Evolutionary conservation across 495 filamentous ascomycete species (phyloP).

Genomic region (Lasiosphaeria hispida): DNA sequence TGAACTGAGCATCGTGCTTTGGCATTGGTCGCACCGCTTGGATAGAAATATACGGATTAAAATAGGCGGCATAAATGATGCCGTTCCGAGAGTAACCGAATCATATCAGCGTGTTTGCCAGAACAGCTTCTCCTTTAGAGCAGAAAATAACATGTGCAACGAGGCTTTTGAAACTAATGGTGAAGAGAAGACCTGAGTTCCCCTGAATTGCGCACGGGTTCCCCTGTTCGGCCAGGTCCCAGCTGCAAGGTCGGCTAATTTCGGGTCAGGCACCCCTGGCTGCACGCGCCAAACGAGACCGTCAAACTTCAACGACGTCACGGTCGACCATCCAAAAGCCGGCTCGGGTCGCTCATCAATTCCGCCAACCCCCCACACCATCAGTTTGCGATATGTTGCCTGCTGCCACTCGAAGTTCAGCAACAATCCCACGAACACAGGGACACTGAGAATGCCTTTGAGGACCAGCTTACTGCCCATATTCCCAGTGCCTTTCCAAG

Average conservation of each 20-base stretch:
- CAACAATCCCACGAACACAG: background rate
- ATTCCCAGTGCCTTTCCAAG: background rate
- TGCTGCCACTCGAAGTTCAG: background rate
- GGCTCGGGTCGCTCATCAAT: background rate
- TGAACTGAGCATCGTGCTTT: too few relatives aligned
- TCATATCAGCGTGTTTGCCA: too few relatives aligned
- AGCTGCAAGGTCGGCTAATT: background rate
- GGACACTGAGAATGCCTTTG: constrained; percentile 18
- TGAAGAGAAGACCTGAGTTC: too few relatives aligned
- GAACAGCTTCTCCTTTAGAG: too few relatives aligned
- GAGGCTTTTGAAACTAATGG: too few relatives aligned
- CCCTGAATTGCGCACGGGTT: too few relatives aligned
- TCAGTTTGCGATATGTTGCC: constrained; percentile 14
- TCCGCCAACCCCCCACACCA: background rate
- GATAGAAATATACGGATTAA: too few relatives aligned
- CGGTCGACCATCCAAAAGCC: background rate
- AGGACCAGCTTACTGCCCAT: background rate
- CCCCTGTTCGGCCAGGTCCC: too few relatives aligned
- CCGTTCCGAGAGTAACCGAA: too few relatives aligned
- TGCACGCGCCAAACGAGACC: background rate
- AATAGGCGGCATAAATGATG: too few relatives aligned
- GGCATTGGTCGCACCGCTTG: too few relatives aligned
- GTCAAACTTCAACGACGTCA: constrained; percentile 16
- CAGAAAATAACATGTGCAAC: too few relatives aligned
- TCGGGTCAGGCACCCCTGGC: constrained; percentile 6